Percentiles rank a stretch among this genome's conserved stretches.
Conservation (phyloP, 345 rosid species). For the Geranium rotundifolium region DNA sequence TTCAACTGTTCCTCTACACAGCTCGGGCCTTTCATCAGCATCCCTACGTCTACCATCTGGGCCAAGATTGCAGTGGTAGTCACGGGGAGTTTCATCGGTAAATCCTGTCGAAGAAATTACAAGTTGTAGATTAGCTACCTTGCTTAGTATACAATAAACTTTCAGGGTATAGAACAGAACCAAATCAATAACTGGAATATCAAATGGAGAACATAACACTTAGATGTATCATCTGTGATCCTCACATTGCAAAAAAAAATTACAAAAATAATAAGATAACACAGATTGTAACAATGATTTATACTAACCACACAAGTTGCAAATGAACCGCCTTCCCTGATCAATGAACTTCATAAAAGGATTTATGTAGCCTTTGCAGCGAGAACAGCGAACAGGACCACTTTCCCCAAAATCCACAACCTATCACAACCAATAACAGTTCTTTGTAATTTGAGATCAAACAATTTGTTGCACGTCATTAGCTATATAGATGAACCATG, state of each 20-base stretch:
- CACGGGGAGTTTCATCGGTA: conserved; percentile 72
- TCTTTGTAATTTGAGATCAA: background rate
- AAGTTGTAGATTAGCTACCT: background rate
- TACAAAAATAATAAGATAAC: conserved; percentile 2
- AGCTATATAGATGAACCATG: background rate
- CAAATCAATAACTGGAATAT: background rate
- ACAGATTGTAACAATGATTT: background rate
- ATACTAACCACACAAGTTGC: conserved; percentile 55
- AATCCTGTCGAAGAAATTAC: conserved; percentile 41
- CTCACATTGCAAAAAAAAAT: background rate
- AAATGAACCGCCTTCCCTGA: conserved; percentile 80
- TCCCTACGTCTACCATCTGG: conserved; percentile 92
- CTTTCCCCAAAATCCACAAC: conserved; percentile 87
- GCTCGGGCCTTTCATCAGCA: conserved; percentile 94
- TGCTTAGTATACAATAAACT: background rate
- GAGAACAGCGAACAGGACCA: conserved; percentile 90
- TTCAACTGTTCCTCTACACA: conserved; percentile 89
- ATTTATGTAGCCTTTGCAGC: conserved; percentile 90
- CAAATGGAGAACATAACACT: background rate
- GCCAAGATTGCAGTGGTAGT: conserved; percentile 81
- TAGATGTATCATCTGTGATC: background rate
- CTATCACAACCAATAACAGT: conserved; percentile 24
- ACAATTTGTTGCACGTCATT: background rate
- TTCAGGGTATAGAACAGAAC: background rate
- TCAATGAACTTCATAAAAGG: conserved; percentile 89